Evolutionary conservation across 108 stramenopile species (phyloP), one percentile per base, ranked within the genome.

Genomic region (Skeletonema grethae): DNA sequence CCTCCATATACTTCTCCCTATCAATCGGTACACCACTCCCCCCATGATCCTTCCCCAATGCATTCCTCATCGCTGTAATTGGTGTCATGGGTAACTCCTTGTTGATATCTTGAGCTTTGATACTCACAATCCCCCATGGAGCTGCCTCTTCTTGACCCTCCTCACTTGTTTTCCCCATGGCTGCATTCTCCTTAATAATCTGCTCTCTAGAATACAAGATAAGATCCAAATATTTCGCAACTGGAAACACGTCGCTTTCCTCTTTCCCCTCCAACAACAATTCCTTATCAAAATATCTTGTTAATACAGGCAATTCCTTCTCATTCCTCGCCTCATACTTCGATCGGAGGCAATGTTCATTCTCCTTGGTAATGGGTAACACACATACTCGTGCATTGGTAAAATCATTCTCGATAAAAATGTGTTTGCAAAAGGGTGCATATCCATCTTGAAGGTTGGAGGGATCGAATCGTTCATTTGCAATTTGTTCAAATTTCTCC

Each of bases 371-470:
- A 59, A 97, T 92, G 4, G 88, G 84, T 53, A 95, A 20, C 1
- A 92, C 90, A 58, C 92, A 92, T 59, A 90, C 85, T 12, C 69
- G 32, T 7, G 89, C 94, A 63, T 87, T 75, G 41, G 89, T 81
- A 81, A 95, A 93, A 65, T 90, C 86, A 69, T 97, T 97, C n/a
- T 75, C 72, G 30, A 99, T 50, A 69, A 99, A 99, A 5, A 99
- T 29, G 67, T 99, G 99, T 84, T 99, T 99, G 84, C 99, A 99
- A 73, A 99, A 99, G 36, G 98, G 95, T 7, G 99, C 99, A 73
- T 99, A 99, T 28, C 98, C 98, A 15, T 93, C 92, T 57, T 84
- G 61, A 2, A 98, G 86, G 10, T 72, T 25, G 41, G 70, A 16
- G 34, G 84, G 68, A 11, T 85, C 67, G 68, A 84, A 95, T 24